These are phyloP conservation scores for Candida hungchunana DNA, from an alignment of 805 yeast species.

Conservation along the genomic window DNA sequence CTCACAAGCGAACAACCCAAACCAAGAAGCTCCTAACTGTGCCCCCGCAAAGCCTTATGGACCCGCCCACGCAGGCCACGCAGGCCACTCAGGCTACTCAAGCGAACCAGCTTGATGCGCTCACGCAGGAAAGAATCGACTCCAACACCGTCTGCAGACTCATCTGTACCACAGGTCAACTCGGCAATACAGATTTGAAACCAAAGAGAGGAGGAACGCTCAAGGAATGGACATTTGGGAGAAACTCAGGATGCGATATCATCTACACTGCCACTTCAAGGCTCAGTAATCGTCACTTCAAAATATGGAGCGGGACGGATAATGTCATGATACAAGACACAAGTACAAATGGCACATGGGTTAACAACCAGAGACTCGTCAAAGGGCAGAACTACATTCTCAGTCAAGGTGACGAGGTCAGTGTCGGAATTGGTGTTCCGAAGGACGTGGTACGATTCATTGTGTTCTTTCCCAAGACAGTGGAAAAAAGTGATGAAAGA, in stretches of 20 bases:
- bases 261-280: conserved; percentile 55
- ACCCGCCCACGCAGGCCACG: conserved; percentile 36
- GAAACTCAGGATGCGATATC: conserved; percentile 64
- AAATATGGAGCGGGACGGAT: conserved; percentile 60
- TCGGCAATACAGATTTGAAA: conserved; percentile 42
- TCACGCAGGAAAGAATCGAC: conserved; percentile 35
- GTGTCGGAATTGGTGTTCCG: conserved; percentile 83
- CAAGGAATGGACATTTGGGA: conserved; percentile 67
- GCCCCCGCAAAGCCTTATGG: conserved; percentile 21
- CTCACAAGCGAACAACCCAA: no score
- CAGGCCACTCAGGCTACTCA: conserved; percentile 38
- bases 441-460: conserved; percentile 55
- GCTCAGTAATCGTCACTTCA: conserved; percentile 71
- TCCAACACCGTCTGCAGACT: conserved; percentile 47
- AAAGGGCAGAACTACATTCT: conserved; percentile 77
- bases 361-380: conserved; percentile 69
- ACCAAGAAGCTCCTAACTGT: no score
- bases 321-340: conserved; percentile 51
- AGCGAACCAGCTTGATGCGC: conserved; percentile 21
- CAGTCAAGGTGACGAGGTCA: conserved; percentile 89
- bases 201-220: conserved; percentile 29
- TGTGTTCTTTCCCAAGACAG: conserved; percentile 32
- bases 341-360: conserved; percentile 90
- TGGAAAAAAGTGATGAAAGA: conserved; percentile 15
- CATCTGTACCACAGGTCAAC: conserved; percentile 57